Conservation (phyloP, 2,329 filamentous ascomycete species). For the Fusarium protoensiforme region DNA sequence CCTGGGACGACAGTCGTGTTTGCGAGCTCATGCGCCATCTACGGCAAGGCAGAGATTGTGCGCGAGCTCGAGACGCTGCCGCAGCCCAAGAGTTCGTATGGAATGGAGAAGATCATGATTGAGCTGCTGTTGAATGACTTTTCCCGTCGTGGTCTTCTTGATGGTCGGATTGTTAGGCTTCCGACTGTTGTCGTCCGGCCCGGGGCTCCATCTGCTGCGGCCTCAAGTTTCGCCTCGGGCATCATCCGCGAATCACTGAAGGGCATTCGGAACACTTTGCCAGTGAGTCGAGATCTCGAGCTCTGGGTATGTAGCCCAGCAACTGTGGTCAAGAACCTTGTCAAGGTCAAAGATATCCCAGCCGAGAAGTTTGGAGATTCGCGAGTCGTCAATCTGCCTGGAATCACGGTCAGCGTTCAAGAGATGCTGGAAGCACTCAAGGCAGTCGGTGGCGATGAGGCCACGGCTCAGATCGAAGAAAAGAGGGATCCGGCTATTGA, state of each 20-base stretch:
- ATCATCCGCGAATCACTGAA: constrained; percentile 67
- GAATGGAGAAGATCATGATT: constrained; percentile 70
- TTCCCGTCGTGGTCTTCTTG: constrained; percentile 64
- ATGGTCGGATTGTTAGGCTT: constrained; percentile 66
- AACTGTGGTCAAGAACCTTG: constrained; percentile 59
- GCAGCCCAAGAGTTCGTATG: constrained; percentile 68
- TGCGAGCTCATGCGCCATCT: constrained; percentile 68
- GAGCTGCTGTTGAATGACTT: constrained; percentile 53
- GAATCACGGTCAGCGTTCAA: constrained; percentile 61
- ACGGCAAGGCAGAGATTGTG: constrained; percentile 49
- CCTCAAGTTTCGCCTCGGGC: constrained; percentile 68
- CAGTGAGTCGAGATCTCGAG: constrained; percentile 57
- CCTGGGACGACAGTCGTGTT: constrained; percentile 66
- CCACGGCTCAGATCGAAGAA: constrained; percentile 56
- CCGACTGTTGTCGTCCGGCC: constrained; percentile 71
- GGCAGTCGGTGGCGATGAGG: constrained; percentile 58
- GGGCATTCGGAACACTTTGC: constrained; percentile 57
- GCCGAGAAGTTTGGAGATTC: constrained; percentile 49
- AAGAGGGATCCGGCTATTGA: constrained; percentile 58
- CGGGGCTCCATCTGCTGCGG: constrained; percentile 68
- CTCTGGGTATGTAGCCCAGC: constrained; percentile 64
- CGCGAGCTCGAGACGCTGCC: constrained; percentile 39
- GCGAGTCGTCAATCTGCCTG: constrained; percentile 63
- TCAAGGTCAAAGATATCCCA: constrained; percentile 54
- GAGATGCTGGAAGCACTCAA: constrained; percentile 62